Evolutionary conservation across 768 basidiomycete genomes (phyloP).

Genomic region (Lenzites betulinus): DNA sequence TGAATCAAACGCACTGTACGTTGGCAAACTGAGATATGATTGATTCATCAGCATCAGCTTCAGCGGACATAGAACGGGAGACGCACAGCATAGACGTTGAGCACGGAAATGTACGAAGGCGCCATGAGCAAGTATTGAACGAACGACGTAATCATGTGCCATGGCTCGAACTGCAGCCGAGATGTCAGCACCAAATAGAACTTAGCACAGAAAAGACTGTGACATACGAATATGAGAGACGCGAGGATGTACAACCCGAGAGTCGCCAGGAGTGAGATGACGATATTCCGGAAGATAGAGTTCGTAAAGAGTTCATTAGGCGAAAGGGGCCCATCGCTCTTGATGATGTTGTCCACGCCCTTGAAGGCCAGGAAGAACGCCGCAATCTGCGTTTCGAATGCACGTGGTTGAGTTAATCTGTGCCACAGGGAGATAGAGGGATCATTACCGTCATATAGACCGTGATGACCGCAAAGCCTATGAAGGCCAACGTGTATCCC

Average conservation of each 20-base stretch:
- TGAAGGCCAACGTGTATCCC: constrained; percentile 81
- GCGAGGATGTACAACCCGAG: constrained; percentile 86
- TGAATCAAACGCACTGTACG: constrained; percentile 52
- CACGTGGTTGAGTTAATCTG: neutral
- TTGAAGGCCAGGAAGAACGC: constrained; percentile 85
- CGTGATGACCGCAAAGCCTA: constrained; percentile 89
- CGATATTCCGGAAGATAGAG: constrained; percentile 80
- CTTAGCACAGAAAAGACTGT: neutral
- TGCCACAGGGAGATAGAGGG: constrained; percentile 10
- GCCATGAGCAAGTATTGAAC: constrained; percentile 91
- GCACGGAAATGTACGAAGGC: constrained; percentile 90
- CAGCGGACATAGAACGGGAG: constrained; percentile 1
- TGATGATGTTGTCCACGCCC: constrained; percentile 64
- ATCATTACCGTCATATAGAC: constrained; percentile 89
- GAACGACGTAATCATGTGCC: constrained; percentile 98
- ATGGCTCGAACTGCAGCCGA: constrained; percentile 78
- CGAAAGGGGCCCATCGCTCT: constrained; percentile 47
- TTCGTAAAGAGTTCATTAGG: constrained; percentile 73
- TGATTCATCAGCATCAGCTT: constrained; percentile 6
- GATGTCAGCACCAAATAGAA: neutral
- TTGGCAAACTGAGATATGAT: constrained; percentile 66
- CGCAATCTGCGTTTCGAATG: constrained; percentile 49
- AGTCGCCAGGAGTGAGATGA: constrained; percentile 84
- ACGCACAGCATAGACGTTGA: constrained; percentile 85
- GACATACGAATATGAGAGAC: constrained; percentile 81